Conservation (phyloP, 495 filamentous ascomycete genomes). For the Cudoniella acicularis region DNA sequence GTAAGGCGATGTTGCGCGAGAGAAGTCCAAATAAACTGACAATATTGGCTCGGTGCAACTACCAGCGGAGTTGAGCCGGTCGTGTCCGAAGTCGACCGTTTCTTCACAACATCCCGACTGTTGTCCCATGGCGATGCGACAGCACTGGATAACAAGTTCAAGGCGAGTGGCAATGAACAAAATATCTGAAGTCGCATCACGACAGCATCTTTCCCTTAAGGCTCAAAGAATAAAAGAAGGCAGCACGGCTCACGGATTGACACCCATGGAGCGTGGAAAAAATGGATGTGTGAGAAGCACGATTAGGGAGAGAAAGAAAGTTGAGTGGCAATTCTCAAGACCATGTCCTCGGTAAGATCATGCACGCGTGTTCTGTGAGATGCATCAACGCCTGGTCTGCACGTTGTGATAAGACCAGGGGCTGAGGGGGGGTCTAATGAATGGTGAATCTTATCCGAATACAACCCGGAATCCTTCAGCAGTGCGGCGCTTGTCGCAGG, state of each 20-base stretch:
- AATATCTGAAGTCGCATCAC: neutral
- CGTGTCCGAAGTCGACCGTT: neutral
- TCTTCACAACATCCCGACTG: neutral
- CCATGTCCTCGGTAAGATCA: neutral
- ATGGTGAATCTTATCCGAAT: neutral
- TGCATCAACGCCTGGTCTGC: neutral
- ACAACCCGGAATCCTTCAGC: neutral
- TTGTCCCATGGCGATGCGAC: neutral
- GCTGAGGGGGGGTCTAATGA: neutral
- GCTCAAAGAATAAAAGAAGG: neutral
- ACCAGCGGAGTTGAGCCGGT: constrained; percentile 28
- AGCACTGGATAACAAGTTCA: neutral
- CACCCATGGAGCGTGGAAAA: neutral
- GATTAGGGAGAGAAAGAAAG: neutral
- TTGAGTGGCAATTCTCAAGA: neutral
- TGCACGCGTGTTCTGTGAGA: neutral
- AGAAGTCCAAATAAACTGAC: too few relatives aligned
- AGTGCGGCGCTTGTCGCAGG: neutral
- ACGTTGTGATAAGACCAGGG: neutral
- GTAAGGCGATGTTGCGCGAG: too few relatives aligned
- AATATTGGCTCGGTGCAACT: constrained; percentile 32
- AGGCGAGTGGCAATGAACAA: neutral
- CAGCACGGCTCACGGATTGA: neutral
- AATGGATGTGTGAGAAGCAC: neutral
- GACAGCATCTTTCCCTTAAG: neutral